Base-by-base conservation (phyloP, 2,329 filamentous ascomycete genomes). In the Corinectria fuckeliana region DNA sequence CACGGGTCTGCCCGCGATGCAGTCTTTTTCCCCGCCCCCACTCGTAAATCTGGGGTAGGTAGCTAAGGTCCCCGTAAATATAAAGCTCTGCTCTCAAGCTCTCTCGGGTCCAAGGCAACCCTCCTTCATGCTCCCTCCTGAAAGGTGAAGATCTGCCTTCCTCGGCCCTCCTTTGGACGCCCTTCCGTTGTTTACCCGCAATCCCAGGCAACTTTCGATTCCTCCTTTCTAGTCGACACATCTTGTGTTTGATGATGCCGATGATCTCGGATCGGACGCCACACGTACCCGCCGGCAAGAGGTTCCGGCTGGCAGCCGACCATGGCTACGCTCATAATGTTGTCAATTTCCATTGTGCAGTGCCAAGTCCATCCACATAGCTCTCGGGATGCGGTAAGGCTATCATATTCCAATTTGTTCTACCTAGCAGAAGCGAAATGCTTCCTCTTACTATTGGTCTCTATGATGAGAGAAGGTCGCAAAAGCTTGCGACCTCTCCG, bases 21-120 rank as follows among this genome's bases (percentile, higher is more conserved):
- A 39, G 47, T 36, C 63, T 48, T 18, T 25, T 62, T 61, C 67
- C 64, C 67, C 67, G 64, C 67, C 67, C 67, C 67, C 67, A 69
- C 57, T 41, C 57, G 47, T 38, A 60, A 50, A 56, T 34, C 52
- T 47, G 47, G 57, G 57, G 57, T 56, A 60, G 16, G 39, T 50
- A n/a, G n/a, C n/a, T n/a, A n/a, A n/a, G n/a, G n/a, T n/a, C n/a
- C 45, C 42, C 36, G 50, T 47, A 50, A 32, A 50, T 48, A 58
- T 58, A 58, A 58, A 54, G 56, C 56, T 54, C n/a, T n/a, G n/a
- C n/a, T n/a, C n/a, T n/a, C n/a, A n/a, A n/a, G n/a, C n/a, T n/a
- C n/a, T 54, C 41, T 30, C 28, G 30, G 26, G 30, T 30, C 48
- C 39, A 30, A 30, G 51, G 47, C 54, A 13, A 32, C 54, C 39